Evolutionary conservation across 1,284 basidiomycete genomes (phyloP).

Genomic region (Boletus nobilissimus): DNA sequence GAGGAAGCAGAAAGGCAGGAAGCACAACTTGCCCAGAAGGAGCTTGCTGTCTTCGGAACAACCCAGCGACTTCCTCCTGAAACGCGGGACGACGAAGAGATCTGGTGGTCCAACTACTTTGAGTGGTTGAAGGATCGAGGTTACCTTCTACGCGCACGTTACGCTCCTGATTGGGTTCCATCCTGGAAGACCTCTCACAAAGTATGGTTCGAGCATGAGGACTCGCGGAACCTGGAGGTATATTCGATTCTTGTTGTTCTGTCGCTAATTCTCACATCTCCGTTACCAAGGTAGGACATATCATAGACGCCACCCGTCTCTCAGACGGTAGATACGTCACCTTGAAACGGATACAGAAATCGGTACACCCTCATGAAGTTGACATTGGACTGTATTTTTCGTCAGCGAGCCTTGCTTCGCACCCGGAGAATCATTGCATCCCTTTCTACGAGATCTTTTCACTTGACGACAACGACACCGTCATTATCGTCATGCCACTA

Average conservation of each 20-base stretch:
- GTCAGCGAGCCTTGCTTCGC: neutral
- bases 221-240: slow-evolving; percentile 4
- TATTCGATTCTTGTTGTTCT: neutral
- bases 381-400: slow-evolving; percentile 2
- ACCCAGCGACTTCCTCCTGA: neutral
- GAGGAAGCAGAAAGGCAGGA: neutral
- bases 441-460: neutral
- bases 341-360: slow-evolving; percentile 24
- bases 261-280: too few species aligned
- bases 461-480: neutral
- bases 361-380: neutral
- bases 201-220: neutral
- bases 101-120: slow-evolving; percentile 6
- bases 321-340: slow-evolving; percentile 23
- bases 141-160: slow-evolving; percentile 42
- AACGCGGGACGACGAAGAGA: too few species aligned
- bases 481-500: neutral
- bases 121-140: slow-evolving; percentile 40
- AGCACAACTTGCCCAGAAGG: neutral
- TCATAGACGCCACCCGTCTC: slow-evolving; percentile 25
- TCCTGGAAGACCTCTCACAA: neutral
- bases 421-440: slow-evolving; percentile 6
- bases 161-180: slow-evolving; percentile 39
- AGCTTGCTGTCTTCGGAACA: neutral
- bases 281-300: too few species aligned